These are phyloP conservation scores for Cardamine chenopodiifolia DNA, from an alignment of 345 rosid genomes.

Conservation along the genomic window DNA sequence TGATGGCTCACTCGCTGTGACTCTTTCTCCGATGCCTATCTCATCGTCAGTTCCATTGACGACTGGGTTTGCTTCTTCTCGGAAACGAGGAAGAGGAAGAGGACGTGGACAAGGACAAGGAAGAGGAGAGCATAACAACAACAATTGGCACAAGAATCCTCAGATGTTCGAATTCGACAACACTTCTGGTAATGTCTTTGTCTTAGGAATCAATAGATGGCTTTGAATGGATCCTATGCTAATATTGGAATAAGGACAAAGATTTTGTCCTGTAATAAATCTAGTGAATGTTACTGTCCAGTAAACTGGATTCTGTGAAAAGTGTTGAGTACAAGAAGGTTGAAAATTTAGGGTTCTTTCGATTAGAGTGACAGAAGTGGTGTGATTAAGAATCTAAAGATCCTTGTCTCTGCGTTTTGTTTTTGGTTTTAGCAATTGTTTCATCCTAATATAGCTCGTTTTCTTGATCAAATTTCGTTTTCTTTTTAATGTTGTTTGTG, in stretches of 20 bases:
- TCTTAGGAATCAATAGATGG: slow-evolving; percentile 11
- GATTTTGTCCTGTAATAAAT: slow-evolving; percentile 2
- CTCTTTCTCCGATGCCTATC: slow-evolving; percentile 90
- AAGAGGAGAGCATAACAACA: slow-evolving; percentile 22
- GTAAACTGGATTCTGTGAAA: slow-evolving; percentile 18
- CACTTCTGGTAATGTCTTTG: slow-evolving; percentile 53
- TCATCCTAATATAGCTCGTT: neutral
- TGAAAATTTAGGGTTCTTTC: slow-evolving; percentile 6
- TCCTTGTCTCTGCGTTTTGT: neutral
- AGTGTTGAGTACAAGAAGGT: neutral
- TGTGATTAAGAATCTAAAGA: neutral
- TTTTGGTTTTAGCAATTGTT: slow-evolving; percentile 1
- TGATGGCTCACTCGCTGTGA: slow-evolving; percentile 56
- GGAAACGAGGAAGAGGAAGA: slow-evolving; percentile 64
- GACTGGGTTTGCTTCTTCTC: slow-evolving; percentile 51
- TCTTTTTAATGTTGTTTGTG: neutral
- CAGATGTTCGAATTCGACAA: slow-evolving; percentile 55
- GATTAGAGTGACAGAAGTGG: neutral
- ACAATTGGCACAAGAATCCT: slow-evolving; percentile 59
- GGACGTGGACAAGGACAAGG: slow-evolving; percentile 64
- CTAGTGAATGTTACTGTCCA: slow-evolving; percentile 8
- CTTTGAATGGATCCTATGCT: slow-evolving; percentile 19
- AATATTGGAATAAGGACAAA: slow-evolving; percentile 25
- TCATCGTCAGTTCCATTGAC: slow-evolving; percentile 81
- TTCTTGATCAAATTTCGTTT: neutral